These are phyloP conservation scores for Lactarius psammicola DNA, from an alignment of 768 basidiomycete species.

Conservation along the genomic window DNA sequence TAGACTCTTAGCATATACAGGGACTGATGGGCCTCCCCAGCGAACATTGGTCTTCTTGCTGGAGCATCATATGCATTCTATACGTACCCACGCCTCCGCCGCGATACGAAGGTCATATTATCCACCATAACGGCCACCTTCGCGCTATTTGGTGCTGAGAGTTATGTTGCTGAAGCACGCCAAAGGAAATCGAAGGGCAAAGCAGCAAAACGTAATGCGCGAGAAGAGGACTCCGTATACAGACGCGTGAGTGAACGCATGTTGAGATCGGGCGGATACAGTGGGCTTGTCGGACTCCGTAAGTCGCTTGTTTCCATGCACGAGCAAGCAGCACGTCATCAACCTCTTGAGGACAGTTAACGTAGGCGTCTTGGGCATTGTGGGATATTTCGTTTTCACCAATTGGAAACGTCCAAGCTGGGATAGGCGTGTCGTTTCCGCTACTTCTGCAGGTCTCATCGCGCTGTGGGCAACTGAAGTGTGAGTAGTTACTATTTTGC, in stretches of 20 bases:
- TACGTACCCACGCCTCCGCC: slow-evolving; percentile 55
- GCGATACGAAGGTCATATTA: slow-evolving; percentile 53
- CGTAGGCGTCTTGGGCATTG: slow-evolving; percentile 54
- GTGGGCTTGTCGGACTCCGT: slow-evolving; percentile 63
- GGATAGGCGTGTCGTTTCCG: slow-evolving; percentile 61
- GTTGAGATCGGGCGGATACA: slow-evolving; percentile 62
- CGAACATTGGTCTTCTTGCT: slow-evolving; percentile 68
- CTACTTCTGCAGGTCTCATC: slow-evolving; percentile 56
- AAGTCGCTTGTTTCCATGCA: slow-evolving; percentile 31
- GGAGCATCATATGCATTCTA: slow-evolving; percentile 65
- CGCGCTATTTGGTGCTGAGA: slow-evolving; percentile 59
- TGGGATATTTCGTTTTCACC: slow-evolving; percentile 62
- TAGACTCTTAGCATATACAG: background rate
- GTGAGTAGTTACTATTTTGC: slow-evolving; percentile 39
- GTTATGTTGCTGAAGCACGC: slow-evolving; percentile 60
- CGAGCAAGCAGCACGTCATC: background rate
- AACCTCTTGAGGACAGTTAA: slow-evolving; percentile 47
- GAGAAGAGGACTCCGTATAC: slow-evolving; percentile 50
- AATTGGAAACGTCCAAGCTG: slow-evolving; percentile 65
- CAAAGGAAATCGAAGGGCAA: slow-evolving; percentile 57
- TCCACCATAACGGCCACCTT: slow-evolving; percentile 54
- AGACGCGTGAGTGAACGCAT: slow-evolving; percentile 54
- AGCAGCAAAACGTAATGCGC: slow-evolving; percentile 54
- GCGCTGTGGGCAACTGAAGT: slow-evolving; percentile 66
- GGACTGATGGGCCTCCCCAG: slow-evolving; percentile 36